These are phyloP conservation scores for Platanus orientalis DNA, from an alignment of 164 flowering plant species.

Conservation along the genomic window DNA sequence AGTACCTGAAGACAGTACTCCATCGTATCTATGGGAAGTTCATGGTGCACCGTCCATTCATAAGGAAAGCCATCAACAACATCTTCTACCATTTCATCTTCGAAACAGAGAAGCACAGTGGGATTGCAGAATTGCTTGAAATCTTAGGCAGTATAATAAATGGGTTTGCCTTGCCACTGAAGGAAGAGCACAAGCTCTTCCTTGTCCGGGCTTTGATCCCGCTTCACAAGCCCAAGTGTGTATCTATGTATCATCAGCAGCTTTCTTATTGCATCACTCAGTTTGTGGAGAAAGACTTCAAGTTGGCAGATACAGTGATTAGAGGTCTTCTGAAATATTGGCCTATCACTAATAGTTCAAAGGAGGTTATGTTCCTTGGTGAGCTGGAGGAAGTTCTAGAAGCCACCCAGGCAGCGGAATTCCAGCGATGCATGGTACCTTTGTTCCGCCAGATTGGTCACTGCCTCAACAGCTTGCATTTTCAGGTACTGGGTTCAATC, in stretches of 20 bases:
- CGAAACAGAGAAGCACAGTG: slow-evolving; percentile 75
- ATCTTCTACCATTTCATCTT: slow-evolving; percentile 66
- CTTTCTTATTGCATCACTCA: slow-evolving; percentile 78
- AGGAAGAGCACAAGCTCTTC: slow-evolving; percentile 83
- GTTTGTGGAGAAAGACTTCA: slow-evolving; percentile 79
- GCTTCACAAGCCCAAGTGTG: slow-evolving; percentile 79
- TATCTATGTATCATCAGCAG: slow-evolving; percentile 73
- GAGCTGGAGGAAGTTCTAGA: slow-evolving; percentile 83
- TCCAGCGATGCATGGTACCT: slow-evolving; percentile 81
- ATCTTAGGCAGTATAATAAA: slow-evolving; percentile 74
- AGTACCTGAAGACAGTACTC: slow-evolving; percentile 70
- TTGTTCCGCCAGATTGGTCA: slow-evolving; percentile 65
- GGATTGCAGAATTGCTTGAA: slow-evolving; percentile 78
- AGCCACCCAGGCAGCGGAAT: slow-evolving; percentile 76
- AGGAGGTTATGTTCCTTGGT: slow-evolving; percentile 82
- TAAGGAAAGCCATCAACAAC: slow-evolving; percentile 71
- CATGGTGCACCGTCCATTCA: slow-evolving; percentile 83
- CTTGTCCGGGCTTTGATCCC: slow-evolving; percentile 77
- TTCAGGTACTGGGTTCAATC: slow-evolving; percentile 46
- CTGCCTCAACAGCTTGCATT: slow-evolving; percentile 76
- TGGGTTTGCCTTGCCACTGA: slow-evolving; percentile 81
- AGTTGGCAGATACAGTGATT: slow-evolving; percentile 76
- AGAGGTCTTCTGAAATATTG: slow-evolving; percentile 78
- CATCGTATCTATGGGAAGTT: slow-evolving; percentile 80
- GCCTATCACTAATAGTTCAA: slow-evolving; percentile 79